A percentile compares a stretch with the other conserved stretches of the same genome.
Evolutionary conservation across 1,284 basidiomycete species (phyloP).

Genomic region (Gomphus sp.): DNA sequence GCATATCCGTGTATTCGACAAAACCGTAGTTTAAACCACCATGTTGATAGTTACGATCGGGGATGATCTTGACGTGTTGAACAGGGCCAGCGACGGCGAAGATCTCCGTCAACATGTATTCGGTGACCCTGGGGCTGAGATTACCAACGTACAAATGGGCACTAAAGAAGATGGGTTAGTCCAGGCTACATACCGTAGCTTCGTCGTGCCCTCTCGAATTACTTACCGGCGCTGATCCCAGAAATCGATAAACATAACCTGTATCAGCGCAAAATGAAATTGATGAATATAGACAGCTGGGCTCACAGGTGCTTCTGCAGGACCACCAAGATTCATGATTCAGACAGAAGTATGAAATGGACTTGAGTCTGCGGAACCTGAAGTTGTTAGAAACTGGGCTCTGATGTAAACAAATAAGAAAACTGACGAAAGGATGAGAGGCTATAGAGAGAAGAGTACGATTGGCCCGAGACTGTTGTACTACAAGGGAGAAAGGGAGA

Average conservation of each 20-base stretch:
- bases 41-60: constrained; percentile 95
- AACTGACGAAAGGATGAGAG: constrained; percentile 28
- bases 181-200: not conserved
- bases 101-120: constrained; percentile 93
- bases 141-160: constrained; percentile 98
- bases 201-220: not conserved
- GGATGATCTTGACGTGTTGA: constrained; percentile 97
- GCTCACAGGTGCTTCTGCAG: constrained; percentile 70
- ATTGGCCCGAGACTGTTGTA: constrained; percentile 37
- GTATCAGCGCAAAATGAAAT: constrained; percentile 7
- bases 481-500: constrained; percentile 30
- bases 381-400: not conserved
- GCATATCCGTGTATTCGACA: constrained; percentile 96
- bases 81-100: constrained; percentile 94
- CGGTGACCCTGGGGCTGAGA: constrained; percentile 86
- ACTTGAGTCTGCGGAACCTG: constrained; percentile 6
- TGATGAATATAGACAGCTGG: constrained; percentile 5
- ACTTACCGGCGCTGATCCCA: constrained; percentile 10
- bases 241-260: constrained; percentile 7
- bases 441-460: constrained; percentile 27
- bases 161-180: constrained; percentile 24
- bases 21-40: constrained; percentile 98
- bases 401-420: constrained; percentile 10
- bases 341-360: constrained; percentile 24
- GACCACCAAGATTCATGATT: constrained; percentile 68